phyloP scores from a whole-genome alignment of 2,329 filamentous ascomycete species.

The Sporothrix brunneoviolacea region DNA sequence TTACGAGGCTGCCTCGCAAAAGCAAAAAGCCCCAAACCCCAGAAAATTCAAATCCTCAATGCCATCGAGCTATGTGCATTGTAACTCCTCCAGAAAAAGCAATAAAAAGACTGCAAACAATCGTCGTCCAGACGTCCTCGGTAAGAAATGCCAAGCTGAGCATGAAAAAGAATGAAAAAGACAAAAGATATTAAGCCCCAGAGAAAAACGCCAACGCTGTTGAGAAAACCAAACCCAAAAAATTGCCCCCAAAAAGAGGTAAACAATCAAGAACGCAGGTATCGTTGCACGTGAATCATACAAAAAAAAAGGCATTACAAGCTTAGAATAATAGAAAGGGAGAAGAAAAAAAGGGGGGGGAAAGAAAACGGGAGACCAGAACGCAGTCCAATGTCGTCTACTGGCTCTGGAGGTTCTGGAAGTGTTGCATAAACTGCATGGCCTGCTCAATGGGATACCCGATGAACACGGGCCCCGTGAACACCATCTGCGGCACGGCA shows the following conservation, averaged over 20 bases:
- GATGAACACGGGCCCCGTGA: constrained; percentile 90
- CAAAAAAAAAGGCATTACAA: constrained; percentile 4
- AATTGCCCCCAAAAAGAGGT: not conserved
- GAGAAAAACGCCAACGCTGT: not conserved
- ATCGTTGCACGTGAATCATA: constrained; percentile 13
- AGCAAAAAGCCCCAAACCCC: too few species aligned
- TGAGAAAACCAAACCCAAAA: too few species aligned
- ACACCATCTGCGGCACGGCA: constrained; percentile 60
- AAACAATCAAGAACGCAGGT: not conserved
- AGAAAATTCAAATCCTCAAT: too few species aligned
- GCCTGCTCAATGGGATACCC: constrained; percentile 82
- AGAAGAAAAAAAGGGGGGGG: not conserved
- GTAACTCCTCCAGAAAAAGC: too few species aligned
- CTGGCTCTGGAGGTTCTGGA: constrained; percentile 26
- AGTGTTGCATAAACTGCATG: constrained; percentile 64
- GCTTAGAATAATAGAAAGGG: not conserved
- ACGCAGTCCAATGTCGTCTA: not conserved
- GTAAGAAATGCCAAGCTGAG: too few species aligned
- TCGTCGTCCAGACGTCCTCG: too few species aligned
- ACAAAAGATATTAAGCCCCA: not conserved
- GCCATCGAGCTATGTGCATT: too few species aligned
- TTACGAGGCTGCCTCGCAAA: too few species aligned
- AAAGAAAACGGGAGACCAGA: not conserved
- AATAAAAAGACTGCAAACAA: not conserved
- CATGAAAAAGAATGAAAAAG: not conserved